These are phyloP conservation scores for Leptodermis oblonga DNA, from an alignment of 257 asterid species.

Conservation along the genomic window DNA sequence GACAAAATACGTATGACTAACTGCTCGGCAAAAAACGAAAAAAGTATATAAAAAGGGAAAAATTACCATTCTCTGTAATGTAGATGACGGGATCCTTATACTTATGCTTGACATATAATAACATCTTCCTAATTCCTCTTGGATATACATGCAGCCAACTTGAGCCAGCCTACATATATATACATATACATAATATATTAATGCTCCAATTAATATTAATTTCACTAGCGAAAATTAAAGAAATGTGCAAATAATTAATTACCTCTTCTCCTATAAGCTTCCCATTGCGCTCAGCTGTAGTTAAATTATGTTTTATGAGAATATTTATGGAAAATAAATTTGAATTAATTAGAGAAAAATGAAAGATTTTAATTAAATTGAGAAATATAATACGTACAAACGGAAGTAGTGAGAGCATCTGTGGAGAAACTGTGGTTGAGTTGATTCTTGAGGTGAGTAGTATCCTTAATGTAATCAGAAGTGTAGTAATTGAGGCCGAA, in stretches of 20 bases:
- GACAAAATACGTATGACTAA: too few relatives aligned
- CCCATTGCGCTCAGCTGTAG: conserved; percentile 2
- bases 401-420: not conserved
- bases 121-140: conserved; percentile 9
- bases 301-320: too few relatives aligned
- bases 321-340: too few relatives aligned
- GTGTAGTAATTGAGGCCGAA: conserved; percentile 13
- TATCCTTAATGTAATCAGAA: not conserved
- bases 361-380: too few relatives aligned
- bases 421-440: not conserved
- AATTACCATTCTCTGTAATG: conserved; percentile 30
- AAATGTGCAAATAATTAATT: too few relatives aligned
- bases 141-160: conserved; percentile 23
- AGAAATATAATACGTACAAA: too few relatives aligned
- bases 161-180: conserved; percentile 2
- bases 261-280: conserved; percentile 1
- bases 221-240: too few relatives aligned
- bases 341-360: too few relatives aligned
- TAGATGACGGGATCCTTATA: conserved; percentile 29
- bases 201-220: too few relatives aligned
- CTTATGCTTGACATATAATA: conserved; percentile 21
- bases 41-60: not conserved
- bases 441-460: too few relatives aligned
- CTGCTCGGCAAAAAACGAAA: too few relatives aligned
- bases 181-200: too few relatives aligned